phyloP scores from a whole-genome alignment of 805 yeast genomes.

The Candida ipomoeae region DNA sequence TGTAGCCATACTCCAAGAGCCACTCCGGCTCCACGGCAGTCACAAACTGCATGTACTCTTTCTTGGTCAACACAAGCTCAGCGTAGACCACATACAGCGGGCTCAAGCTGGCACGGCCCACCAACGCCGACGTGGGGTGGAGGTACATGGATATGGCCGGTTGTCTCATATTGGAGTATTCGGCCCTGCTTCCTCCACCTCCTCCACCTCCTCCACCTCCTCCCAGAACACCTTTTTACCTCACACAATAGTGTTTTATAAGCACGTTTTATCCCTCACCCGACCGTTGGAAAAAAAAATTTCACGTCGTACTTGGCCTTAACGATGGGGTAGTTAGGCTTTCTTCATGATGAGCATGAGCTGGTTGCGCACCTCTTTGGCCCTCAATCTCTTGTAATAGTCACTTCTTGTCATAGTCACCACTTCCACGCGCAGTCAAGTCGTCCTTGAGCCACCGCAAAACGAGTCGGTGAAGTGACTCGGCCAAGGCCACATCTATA shows the following conservation, averaged over 20 bases:
- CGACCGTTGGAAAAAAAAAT: no score
- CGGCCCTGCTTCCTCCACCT: conserved; percentile 50
- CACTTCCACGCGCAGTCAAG: conserved; percentile 41
- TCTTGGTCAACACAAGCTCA: conserved; percentile 72
- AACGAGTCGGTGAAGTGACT: conserved; percentile 70
- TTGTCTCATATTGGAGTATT: conserved; percentile 61
- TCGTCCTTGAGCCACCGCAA: conserved; percentile 60
- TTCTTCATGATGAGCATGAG: conserved; percentile 51
- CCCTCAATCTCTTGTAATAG: no score
- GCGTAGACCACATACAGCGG: conserved; percentile 81
- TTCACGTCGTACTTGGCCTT: conserved; percentile 66
- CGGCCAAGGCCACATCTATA: conserved; percentile 39
- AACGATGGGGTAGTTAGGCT: conserved; percentile 35
- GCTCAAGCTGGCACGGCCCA: conserved; percentile 61
- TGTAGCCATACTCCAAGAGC: conserved; percentile 71
- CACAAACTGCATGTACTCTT: conserved; percentile 78
- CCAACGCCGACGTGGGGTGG: conserved; percentile 83
- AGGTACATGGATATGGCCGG: conserved; percentile 68
- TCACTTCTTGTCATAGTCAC: no score
- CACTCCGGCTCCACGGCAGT: conserved; percentile 84
- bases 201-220: no score
- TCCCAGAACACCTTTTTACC: no score
- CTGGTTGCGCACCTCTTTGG: conserved; percentile 69
- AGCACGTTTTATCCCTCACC: no score
- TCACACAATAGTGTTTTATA: no score